phyloP scores from a whole-genome alignment of 2,329 filamentous ascomycete species.

The Nothopassalora personata region DNA sequence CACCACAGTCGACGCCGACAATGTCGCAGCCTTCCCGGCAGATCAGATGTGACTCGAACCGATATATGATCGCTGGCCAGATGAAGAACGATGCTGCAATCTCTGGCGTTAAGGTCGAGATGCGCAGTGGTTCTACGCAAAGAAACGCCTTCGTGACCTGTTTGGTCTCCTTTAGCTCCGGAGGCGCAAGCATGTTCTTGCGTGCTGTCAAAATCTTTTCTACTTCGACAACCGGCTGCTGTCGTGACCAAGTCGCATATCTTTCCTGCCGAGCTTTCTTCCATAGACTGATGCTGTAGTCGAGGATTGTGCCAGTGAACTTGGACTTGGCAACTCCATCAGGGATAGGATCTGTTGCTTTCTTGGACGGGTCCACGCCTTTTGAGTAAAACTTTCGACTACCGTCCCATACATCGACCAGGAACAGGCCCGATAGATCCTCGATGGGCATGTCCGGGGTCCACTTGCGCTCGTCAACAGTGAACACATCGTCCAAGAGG shows the following conservation, averaged over 20 bases:
- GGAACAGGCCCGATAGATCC: constrained; percentile 46
- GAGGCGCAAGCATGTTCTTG: constrained; percentile 76
- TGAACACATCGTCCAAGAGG: constrained; percentile 42
- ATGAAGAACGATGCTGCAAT: constrained; percentile 68
- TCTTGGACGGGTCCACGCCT: constrained; percentile 47
- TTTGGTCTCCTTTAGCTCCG: constrained; percentile 48
- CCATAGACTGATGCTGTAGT: constrained; percentile 77
- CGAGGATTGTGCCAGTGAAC: constrained; percentile 56
- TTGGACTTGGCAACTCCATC: constrained; percentile 43
- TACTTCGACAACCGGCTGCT: constrained; percentile 78
- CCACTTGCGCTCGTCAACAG: constrained; percentile 43
- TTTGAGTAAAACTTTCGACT: constrained; percentile 54
- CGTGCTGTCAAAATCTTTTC: constrained; percentile 63
- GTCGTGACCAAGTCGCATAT: constrained; percentile 51
- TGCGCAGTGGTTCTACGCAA: constrained; percentile 67
- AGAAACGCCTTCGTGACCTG: constrained; percentile 52
- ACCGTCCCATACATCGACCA: constrained; percentile 54
- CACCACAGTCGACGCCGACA: constrained; percentile 59
- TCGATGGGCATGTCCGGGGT: constrained; percentile 36
- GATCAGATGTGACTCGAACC: constrained; percentile 76
- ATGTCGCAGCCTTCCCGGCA: constrained; percentile 66
- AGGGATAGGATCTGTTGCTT: constrained; percentile 61
- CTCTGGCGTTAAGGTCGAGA: constrained; percentile 66
- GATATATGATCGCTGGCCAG: constrained; percentile 78
- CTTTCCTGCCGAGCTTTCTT: constrained; percentile 50